Base-by-base conservation (phyloP, 139 green algal species). In the Chlorella sp. region DNA sequence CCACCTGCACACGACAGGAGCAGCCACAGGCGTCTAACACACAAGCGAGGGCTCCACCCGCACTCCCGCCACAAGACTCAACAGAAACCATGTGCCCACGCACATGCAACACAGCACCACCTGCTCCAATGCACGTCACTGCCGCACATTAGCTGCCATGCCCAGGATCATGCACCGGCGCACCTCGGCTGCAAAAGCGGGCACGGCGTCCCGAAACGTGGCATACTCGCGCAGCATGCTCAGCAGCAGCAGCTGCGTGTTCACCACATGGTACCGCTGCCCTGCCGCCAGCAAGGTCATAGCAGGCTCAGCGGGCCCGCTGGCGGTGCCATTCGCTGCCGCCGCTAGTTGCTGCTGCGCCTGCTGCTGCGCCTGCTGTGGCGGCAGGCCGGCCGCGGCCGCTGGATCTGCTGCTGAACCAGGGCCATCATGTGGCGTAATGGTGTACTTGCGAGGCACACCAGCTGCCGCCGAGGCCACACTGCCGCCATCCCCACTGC, bases 171-270 rank as follows among this genome's bases (percentile, higher is more conserved):
- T 51, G 2, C 51, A 18, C 51, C 11, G 15, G 51, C 51, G 15
- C 51, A 60, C 90, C 80, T 98, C 94, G 11, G 84, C 64, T 15
- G 55, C 67, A 38, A 93, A 91, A 16, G 68, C 69, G 18, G 92
- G 90, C 56, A 90, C 88, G 21, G 74, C 55, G 26, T 87, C 79
- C 32, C 84, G 82, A 25, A 93, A 84, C 4, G 64, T 28, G 80
- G 89, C 60, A 80, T 95, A 95, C 39, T 91, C 88, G 20, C 91
- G 87, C 84, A 96, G 56, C 81, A 94, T 85, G 56, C 87, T 87
- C 44, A 95, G 78, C 86, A 96, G 83, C 89, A 95, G 91, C 64
- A 97, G 90, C 25, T 83, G 86, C n/a, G 87, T 88, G 81, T 90
- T 93, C 30, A 95, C 92, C 12, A 94, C 69, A 39, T 93, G 89